Conservation (phyloP, 345 rosid species). For the Eucalyptus caleyi region DNA sequence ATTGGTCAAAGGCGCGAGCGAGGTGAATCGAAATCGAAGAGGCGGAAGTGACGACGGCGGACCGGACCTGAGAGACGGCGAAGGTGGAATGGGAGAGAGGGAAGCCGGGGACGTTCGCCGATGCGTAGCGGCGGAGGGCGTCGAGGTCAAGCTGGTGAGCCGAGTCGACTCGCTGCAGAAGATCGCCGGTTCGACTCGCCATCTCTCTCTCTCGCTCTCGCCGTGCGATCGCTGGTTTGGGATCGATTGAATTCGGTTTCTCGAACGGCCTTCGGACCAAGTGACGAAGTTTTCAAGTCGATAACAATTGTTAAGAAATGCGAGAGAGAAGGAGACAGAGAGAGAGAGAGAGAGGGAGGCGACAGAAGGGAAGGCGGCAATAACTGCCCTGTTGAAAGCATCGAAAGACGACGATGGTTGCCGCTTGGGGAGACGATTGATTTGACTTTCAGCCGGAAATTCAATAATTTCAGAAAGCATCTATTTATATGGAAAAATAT, state of each 20-base stretch:
- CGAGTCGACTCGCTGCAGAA: slow-evolving; percentile 24
- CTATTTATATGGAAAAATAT: rapidly evolving
- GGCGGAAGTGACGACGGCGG: background rate
- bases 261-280: background rate
- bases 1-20: no score
- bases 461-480: background rate
- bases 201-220: background rate
- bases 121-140: slow-evolving; percentile 48
- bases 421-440: no score
- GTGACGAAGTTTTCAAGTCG: background rate
- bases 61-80: slow-evolving; percentile 72
- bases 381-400: rapidly evolving
- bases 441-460: background rate
- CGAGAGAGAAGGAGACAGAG: background rate
- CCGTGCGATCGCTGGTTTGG: background rate
- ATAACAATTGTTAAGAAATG: background rate
- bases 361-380: background rate
- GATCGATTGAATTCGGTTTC: background rate
- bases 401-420: background rate
- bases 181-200: slow-evolving; percentile 52
- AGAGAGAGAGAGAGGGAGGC: background rate
- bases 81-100: slow-evolving; percentile 50
- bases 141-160: slow-evolving; percentile 42
- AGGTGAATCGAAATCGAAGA: background rate
- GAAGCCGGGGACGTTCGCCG: slow-evolving; percentile 51